Evolutionary conservation across 2,329 filamentous ascomycete genomes (phyloP).

Genomic region (Alternaria sp.): DNA sequence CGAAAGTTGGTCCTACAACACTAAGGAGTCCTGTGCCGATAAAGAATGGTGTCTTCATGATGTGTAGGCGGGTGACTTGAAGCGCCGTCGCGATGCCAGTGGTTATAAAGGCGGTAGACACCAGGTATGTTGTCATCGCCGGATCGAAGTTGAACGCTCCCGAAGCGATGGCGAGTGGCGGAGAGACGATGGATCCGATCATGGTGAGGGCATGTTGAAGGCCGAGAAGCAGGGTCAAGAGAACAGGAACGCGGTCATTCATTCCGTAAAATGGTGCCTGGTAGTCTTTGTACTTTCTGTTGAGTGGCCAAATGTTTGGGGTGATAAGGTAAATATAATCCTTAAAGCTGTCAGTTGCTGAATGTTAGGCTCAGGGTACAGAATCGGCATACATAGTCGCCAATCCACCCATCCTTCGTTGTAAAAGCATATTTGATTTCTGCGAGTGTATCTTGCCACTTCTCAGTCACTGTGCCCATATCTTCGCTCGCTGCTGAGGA

Average conservation of each 20-base stretch:
- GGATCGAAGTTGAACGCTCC: slow-evolving; percentile 41
- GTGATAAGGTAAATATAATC: slow-evolving; percentile 48
- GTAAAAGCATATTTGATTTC: slow-evolving; percentile 46
- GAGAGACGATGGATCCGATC: slow-evolving; percentile 39
- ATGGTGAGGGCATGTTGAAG: slow-evolving; percentile 44
- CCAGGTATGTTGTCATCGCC: slow-evolving; percentile 36
- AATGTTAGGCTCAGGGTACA: not conserved
- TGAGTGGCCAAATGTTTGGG: slow-evolving; percentile 34
- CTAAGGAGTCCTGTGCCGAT: slow-evolving; percentile 32
- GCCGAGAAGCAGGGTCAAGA: slow-evolving; percentile 39
- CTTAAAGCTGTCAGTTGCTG: slow-evolving; percentile 32
- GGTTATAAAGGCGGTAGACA: slow-evolving; percentile 42
- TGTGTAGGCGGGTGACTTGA: slow-evolving; percentile 39
- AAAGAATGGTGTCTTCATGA: slow-evolving; percentile 37
- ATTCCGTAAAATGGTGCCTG: slow-evolving; percentile 39
- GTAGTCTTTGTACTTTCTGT: slow-evolving; percentile 38
- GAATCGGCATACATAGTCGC: slow-evolving; percentile 47
- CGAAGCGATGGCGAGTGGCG: slow-evolving; percentile 41
- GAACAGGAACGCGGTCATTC: slow-evolving; percentile 36
- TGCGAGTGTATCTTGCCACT: slow-evolving; percentile 20
- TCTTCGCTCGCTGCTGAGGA: slow-evolving; percentile 16
- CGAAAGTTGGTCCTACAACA: slow-evolving; percentile 42
- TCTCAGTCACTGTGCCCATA: slow-evolving; percentile 4
- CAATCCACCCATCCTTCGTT: slow-evolving; percentile 51
- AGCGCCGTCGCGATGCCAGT: slow-evolving; percentile 40